These are phyloP conservation scores for Cyclanthera cordifolia DNA, from an alignment of 306 rosid genomes.

Conservation along the genomic window DNA sequence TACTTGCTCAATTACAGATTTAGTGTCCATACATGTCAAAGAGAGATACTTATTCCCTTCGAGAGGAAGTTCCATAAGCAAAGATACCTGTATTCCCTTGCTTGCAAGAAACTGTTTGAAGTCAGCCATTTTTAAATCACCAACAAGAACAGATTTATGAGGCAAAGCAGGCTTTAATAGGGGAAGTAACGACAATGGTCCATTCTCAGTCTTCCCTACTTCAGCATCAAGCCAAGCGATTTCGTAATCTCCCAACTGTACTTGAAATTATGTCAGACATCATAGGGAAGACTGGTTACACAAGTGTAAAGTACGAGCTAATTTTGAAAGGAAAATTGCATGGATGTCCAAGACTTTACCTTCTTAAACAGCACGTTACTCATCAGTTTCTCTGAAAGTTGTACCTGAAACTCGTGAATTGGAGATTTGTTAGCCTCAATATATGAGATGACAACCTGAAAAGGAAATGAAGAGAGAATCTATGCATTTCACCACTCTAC, in stretches of 20 bases:
- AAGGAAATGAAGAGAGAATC: constrained; percentile 10
- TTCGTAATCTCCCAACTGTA: constrained; percentile 81
- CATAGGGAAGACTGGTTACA: background rate
- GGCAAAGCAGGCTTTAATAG: constrained; percentile 49
- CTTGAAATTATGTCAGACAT: background rate
- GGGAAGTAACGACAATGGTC: constrained; percentile 48
- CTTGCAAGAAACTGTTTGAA: constrained; percentile 88
- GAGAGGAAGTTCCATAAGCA: background rate
- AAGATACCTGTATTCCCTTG: constrained; percentile 72
- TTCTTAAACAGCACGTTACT: constrained; percentile 80
- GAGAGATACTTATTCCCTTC: background rate
- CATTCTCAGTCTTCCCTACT: constrained; percentile 62
- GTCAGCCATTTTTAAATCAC: constrained; percentile 84
- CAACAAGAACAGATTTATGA: constrained; percentile 82
- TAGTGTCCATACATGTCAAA: background rate
- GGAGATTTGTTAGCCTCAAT: constrained; percentile 17
- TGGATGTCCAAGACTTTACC: constrained; percentile 30
- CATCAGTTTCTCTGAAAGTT: constrained; percentile 86
- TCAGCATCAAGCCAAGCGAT: constrained; percentile 89
- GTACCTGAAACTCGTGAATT: constrained; percentile 49
- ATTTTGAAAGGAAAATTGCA: background rate
- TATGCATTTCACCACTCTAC: too few relatives aligned
- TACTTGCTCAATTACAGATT: background rate
- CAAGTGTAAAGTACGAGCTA: background rate
- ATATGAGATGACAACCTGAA: constrained; percentile 1